Percentiles rank a stretch among this genome's conserved stretches.
These are phyloP conservation scores for Recurvomyces mirabilis DNA, from an alignment of 495 filamentous ascomycete genomes.

Conservation along the genomic window DNA sequence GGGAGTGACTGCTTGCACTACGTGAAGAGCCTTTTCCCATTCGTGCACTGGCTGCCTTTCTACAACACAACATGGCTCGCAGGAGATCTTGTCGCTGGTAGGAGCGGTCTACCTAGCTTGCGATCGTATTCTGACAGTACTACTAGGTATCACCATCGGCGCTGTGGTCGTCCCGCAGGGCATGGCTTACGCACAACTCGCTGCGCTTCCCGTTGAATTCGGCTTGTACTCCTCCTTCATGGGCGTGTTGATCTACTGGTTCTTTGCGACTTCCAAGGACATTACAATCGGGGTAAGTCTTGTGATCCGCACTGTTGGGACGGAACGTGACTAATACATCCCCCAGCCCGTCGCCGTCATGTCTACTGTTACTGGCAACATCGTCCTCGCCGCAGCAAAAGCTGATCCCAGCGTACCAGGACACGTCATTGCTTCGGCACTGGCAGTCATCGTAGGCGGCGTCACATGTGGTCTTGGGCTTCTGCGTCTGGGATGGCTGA, in stretches of 20 bases:
- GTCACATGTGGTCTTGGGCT: constrained; percentile 77
- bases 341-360: constrained; percentile 84
- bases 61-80: constrained; percentile 85
- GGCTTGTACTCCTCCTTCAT: constrained; percentile 97
- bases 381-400: constrained; percentile 51
- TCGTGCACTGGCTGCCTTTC: constrained; percentile 70
- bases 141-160: constrained; percentile 84
- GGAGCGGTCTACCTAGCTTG: constrained; percentile 21
- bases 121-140: not conserved
- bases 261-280: constrained; percentile 97
- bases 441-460: constrained; percentile 70
- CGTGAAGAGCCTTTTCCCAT: constrained; percentile 65
- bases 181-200: constrained; percentile 92
- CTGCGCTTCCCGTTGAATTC: constrained; percentile 64
- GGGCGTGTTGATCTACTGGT: constrained; percentile 94
- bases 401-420: constrained; percentile 46
- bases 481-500: constrained; percentile 75
- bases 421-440: constrained; percentile 61
- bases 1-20: constrained; percentile 46
- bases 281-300: constrained; percentile 90
- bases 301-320: not conserved
- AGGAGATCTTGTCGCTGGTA: constrained; percentile 85
- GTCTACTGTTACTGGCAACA: constrained; percentile 76
- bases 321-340: not conserved
- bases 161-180: constrained; percentile 92